Evolutionary conservation across 495 filamentous ascomycete genomes (phyloP).

Genomic region (Pyrenula aspistea): DNA sequence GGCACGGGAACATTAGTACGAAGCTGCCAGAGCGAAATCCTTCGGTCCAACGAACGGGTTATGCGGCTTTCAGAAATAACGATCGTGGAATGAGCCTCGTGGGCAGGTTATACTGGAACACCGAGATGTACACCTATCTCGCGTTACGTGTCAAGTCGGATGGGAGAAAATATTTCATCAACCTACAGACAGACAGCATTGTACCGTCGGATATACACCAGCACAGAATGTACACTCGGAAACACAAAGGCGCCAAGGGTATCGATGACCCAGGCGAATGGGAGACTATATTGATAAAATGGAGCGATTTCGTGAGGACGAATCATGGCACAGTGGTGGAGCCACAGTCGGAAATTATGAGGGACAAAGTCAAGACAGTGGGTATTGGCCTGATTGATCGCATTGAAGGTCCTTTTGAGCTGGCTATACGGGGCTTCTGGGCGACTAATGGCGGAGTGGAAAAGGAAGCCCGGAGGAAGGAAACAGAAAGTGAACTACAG

Average conservation of each 20-base stretch:
- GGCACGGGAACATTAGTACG: slow-evolving; percentile 80
- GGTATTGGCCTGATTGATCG: slow-evolving; percentile 85
- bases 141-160: slow-evolving; percentile 86
- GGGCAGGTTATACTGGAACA: slow-evolving; percentile 72
- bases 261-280: slow-evolving; percentile 58
- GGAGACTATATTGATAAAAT: slow-evolving; percentile 85
- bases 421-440: slow-evolving; percentile 78
- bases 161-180: slow-evolving; percentile 85
- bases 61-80: slow-evolving; percentile 75
- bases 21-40: slow-evolving; percentile 64
- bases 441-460: slow-evolving; percentile 40
- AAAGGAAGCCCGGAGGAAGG: slow-evolving; percentile 25
- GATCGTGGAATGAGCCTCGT: slow-evolving; percentile 52
- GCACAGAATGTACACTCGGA: slow-evolving; percentile 75
- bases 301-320: slow-evolving; percentile 87
- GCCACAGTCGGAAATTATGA: slow-evolving; percentile 77
- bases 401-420: slow-evolving; percentile 72
- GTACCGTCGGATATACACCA: slow-evolving; percentile 91
- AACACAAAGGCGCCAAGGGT: slow-evolving; percentile 23
- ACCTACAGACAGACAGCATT: slow-evolving; percentile 87
- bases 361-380: slow-evolving; percentile 70
- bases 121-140: slow-evolving; percentile 78
- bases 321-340: slow-evolving; percentile 84
- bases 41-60: slow-evolving; percentile 63
- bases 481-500: background rate